Evolutionary conservation across 345 rosid genomes (phyloP), one percentile per base, ranked within the genome.

Genomic region (Lumnitzera littorea): DNA sequence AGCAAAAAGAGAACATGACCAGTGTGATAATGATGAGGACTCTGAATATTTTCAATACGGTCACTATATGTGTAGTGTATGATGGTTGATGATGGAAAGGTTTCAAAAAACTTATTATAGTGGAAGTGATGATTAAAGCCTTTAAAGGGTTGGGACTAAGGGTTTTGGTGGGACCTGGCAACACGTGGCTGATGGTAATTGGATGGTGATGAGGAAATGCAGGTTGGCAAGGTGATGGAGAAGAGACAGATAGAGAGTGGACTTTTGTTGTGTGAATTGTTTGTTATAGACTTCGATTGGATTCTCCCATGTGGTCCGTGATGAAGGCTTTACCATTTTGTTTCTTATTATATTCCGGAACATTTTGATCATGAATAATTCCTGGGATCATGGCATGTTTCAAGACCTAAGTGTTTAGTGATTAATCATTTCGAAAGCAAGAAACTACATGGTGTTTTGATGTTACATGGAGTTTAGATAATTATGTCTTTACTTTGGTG

Each of bases 1-100:
- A 64, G 69, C 74, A 69, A 73, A 71, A 79, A 66, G 71, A 79
- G 68, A 76, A 72, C 95, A 84, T 76, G 62, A 65, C 64, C 64
- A 36, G 43, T 36, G 43, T 36, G 43, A 36, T 64, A 81, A 76
- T 85, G 87, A 81, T 82, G 79, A 74, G 74, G 76, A 71, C 78
- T 74, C 67, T 79, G 78, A 78, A 69, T 74, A 15, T 58, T 50
- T 36, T 36, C 43, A 36, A 7, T 9, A 36, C 9, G 43, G 43
- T 36, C 43, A 36, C 43, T 36, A 36, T 36, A 8, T 7, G 43
- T 36, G 43, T 36, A 36, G 68, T 62, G 67, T 70, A 31, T 60
- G 53, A 71, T 66, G 74, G 58, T 80, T 66, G 66, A 17, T 67
- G 49, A 75, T 43, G 63, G 23, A 11, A 27, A 29, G 60, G 48